Percentiles rank a stretch among this genome's conserved stretches.
Conservation (phyloP, 306 rosid species). For the Vigna reflexopilosa region DNA sequence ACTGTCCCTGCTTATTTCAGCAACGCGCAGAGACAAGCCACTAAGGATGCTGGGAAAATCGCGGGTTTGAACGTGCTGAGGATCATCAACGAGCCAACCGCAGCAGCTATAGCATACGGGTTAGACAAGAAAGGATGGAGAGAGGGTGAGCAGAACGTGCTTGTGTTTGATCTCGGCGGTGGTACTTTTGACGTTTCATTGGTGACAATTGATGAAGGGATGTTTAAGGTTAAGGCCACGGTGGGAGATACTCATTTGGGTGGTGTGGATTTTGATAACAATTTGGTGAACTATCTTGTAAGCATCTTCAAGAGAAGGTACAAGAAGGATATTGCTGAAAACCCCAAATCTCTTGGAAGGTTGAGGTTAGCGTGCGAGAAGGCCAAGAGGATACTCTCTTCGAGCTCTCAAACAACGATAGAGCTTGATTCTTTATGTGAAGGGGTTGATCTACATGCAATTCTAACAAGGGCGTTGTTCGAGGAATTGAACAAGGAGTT, state of each 20-base stretch:
- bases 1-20: conserved; percentile 59
- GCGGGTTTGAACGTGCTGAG: conserved; percentile 52
- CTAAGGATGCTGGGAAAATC: conserved; percentile 53
- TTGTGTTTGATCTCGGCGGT: conserved; percentile 59
- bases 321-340: conserved; percentile 41
- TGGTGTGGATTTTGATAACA: conserved; percentile 52
- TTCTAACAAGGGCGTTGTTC: conserved; percentile 47
- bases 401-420: conserved; percentile 38
- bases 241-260: conserved; percentile 52
- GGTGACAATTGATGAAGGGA: conserved; percentile 51
- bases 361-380: conserved; percentile 51
- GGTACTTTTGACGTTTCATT: conserved; percentile 57
- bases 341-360: conserved; percentile 43
- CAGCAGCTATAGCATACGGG: conserved; percentile 59
- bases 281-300: conserved; percentile 43
- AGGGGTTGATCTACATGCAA: conserved; percentile 42
- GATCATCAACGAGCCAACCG: conserved; percentile 57
- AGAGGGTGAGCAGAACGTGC: conserved; percentile 50
- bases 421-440: conserved; percentile 50
- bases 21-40: conserved; percentile 56
- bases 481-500: conserved; percentile 53
- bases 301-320: conserved; percentile 38
- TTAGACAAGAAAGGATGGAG: conserved; percentile 48
- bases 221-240: conserved; percentile 52
- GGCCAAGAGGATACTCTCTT: conserved; percentile 55